Base-by-base conservation (phyloP, 2,329 filamentous ascomycete genomes). In the Conoideocrella luteorostrata region DNA sequence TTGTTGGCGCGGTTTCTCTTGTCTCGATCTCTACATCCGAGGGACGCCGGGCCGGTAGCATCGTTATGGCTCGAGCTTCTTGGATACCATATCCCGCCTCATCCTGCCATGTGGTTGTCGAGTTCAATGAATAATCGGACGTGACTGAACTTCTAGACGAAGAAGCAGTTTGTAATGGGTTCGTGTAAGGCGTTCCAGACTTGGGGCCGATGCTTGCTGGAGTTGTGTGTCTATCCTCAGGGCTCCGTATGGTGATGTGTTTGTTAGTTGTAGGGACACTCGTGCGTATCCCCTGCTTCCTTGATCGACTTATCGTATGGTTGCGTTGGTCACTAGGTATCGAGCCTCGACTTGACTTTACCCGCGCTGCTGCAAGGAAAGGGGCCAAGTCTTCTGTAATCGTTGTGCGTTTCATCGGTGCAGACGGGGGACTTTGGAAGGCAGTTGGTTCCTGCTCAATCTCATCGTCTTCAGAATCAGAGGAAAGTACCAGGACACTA, bases 401-500 rank as follows among this genome's bases (percentile, higher is more conserved):
- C 9, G 39, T 38, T 3, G 39, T 21, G 3, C 41, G 35, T 23
- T 28, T 40, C 13, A 30, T 23, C 4, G 38, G 23, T 22, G 40
- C 18, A 5, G 38, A 28, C 6, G 15, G n/a, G 5, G 30, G 29
- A 10, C 33, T 39, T 23, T 33, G 45, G 17, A 13, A 12, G n/a
- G 13, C 33, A 4, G 43, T 33, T 4, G 53, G 45, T 0, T 56
- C 43, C 3, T 52, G 50, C 4, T 45, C 35, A 15, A 53, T 55
- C 5, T 52, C 50, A 1, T 71, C 70, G 5, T 74, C 73, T 45
- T 80, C 77, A 0, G 75, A 78, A 47, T 79, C 75, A 0, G 76
- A 78, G 2, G 75, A 78, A 1, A 80, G 65, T 1, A 75, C 74
- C 12, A 80, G 59, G 1, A 80, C 67, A 47, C 77, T 80, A 46